A percentile compares a stretch with the other conserved stretches of the same genome.
These are phyloP conservation scores for Penicillium brasilianum DNA, from an alignment of 2,329 filamentous ascomycete genomes.

Conservation along the genomic window DNA sequence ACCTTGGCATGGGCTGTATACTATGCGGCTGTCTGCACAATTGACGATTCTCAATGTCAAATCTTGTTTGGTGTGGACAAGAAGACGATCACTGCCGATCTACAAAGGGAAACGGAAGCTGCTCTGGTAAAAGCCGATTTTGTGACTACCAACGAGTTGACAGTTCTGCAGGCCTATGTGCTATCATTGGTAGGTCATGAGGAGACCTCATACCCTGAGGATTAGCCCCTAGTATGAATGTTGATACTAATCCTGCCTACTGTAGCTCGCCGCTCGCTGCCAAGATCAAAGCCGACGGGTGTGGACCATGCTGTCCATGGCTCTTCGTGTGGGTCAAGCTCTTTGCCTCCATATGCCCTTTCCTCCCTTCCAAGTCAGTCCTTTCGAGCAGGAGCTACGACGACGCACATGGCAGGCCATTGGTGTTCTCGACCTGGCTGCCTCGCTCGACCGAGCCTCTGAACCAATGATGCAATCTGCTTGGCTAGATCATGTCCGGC, in stretches of 20 bases:
- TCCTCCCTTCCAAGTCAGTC: slow-evolving; percentile 35
- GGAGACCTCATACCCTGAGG: background rate
- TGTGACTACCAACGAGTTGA: slow-evolving; percentile 39
- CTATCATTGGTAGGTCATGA: slow-evolving; percentile 33
- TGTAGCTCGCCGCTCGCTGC: slow-evolving; percentile 33
- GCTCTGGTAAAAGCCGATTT: slow-evolving; percentile 36
- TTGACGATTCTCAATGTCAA: slow-evolving; percentile 32
- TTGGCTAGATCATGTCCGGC: slow-evolving; percentile 35
- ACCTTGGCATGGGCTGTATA: slow-evolving; percentile 35
- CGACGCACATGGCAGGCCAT: slow-evolving; percentile 39
- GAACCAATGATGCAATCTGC: slow-evolving; percentile 42
- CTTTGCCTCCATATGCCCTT: slow-evolving; percentile 36
- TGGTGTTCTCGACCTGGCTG: slow-evolving; percentile 37
- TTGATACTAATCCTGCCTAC: slow-evolving; percentile 3
- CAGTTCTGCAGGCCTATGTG: slow-evolving; percentile 40
- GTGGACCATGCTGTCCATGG: slow-evolving; percentile 43
- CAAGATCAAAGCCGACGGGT: slow-evolving; percentile 41
- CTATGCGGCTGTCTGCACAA: slow-evolving; percentile 34
- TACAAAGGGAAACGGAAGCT: slow-evolving; percentile 32
- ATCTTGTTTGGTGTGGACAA: slow-evolving; percentile 28
- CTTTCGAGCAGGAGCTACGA: slow-evolving; percentile 40
- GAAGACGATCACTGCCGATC: slow-evolving; percentile 25
- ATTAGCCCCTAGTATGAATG: background rate
- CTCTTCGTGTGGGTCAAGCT: slow-evolving; percentile 39
- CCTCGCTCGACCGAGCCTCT: slow-evolving; percentile 38